Conservation (phyloP, 75 land plant genomes). For the Selaginella tamariscina region DNA sequence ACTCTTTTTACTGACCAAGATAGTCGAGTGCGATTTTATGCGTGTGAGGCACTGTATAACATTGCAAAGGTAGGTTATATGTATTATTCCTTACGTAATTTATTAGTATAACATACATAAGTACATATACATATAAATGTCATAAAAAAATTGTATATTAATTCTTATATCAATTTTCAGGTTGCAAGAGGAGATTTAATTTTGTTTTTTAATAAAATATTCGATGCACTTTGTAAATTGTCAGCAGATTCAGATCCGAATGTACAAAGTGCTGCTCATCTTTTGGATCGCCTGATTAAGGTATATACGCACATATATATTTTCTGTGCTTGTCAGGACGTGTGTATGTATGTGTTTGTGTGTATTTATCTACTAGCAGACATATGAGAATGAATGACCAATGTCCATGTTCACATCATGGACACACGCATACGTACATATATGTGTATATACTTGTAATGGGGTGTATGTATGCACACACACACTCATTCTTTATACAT, state of each 20-base stretch:
- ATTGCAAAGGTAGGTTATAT: constrained; percentile 1
- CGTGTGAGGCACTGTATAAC: constrained; percentile 12
- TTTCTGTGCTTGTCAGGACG: too few relatives aligned
- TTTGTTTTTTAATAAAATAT: constrained; percentile 4
- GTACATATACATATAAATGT: not conserved
- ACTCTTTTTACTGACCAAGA: not conserved
- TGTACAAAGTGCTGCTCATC: constrained; percentile 12
- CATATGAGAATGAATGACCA: too few relatives aligned
- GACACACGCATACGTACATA: too few relatives aligned
- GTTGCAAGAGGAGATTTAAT: constrained; percentile 9
- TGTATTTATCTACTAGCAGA: too few relatives aligned
- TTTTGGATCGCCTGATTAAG: constrained; percentile 11
- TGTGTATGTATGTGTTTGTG: too few relatives aligned
- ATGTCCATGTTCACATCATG: too few relatives aligned
- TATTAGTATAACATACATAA: not conserved
- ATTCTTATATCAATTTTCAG: not conserved
- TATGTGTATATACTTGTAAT: too few relatives aligned
- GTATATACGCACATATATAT: not conserved
- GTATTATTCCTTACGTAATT: not conserved
- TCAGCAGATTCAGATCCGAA: constrained; percentile 11
- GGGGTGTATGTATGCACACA: too few relatives aligned
- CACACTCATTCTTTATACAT: too few relatives aligned
- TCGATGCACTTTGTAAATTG: constrained; percentile 3
- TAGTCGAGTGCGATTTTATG: not conserved
- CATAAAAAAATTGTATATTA: not conserved